Evolutionary conservation across 2,329 filamentous ascomycete species (phyloP), one percentile per base, ranked within the genome.

Genomic region (Amauroascus verrucosus): DNA sequence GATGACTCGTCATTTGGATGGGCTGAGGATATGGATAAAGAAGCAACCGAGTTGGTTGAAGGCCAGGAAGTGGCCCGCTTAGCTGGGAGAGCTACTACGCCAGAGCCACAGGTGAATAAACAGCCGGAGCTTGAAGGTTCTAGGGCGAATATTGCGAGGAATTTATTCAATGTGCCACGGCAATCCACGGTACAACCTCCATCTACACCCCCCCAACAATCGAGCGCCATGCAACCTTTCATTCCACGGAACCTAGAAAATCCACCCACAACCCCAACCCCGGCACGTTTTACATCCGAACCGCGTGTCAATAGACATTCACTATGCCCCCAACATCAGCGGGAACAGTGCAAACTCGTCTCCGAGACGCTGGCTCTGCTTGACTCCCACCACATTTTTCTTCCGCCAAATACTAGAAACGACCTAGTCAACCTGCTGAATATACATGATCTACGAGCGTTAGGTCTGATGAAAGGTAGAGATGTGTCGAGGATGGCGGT

Each of bases 401-500:
- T 75, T 8, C 60, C 68, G 5, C 61, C 63, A 8, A 54, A 58
- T 8, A 67, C 67, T 1, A 65, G 63, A 32, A 64, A 67, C 2
- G 66, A 71, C 16, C 48, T 75, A 1, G 60, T 68, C 1, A 61
- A 60, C 9, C 57, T 79, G 6, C 70, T 87, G 30, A 72, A 75
- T 33, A 77, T 70, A 43, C 75, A 86, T 58, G 77, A 79, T 14
- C 68, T 82, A 49, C 76, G 75, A 49, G 74, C 76, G 0, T 79
- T 77, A 60, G 86, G 85, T 0, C 73, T 86, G 18, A 73, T 75
- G 37, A 77, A 77, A 57, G 84, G 84, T 0, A 73, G 85, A 1
- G 85, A 91, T 56, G 77, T 84, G 6, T 76, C 79, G 2, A 71
- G 86, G n/a, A 66, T 78, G 7, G 78, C 77, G 3, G 63, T 87